Conservation (phyloP, 257 asterid genomes). For the Salvia splendens region DNA sequence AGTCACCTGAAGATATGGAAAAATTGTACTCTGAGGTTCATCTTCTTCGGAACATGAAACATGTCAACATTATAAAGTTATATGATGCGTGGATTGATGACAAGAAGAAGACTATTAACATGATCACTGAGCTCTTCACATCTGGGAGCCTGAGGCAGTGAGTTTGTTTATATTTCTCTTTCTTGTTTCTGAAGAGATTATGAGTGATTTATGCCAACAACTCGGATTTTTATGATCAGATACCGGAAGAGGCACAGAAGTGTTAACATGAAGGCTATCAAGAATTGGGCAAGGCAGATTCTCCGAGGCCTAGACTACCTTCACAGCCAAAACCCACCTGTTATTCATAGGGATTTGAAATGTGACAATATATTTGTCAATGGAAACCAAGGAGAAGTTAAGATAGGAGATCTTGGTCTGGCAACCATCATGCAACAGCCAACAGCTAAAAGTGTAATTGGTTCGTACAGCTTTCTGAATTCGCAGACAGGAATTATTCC, state of each 20-base stretch:
- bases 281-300: constrained; percentile 78
- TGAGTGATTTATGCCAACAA: constrained; percentile 10
- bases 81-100: constrained; percentile 76
- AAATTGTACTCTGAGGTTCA: constrained; percentile 78
- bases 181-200: constrained; percentile 8
- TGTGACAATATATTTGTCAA: constrained; percentile 81
- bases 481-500: not conserved
- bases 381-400: constrained; percentile 81
- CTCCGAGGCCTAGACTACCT: constrained; percentile 73
- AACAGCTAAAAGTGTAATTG: constrained; percentile 75
- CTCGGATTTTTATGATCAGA: constrained; percentile 36
- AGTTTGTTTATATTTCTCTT: constrained; percentile 34
- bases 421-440: constrained; percentile 80
- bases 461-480: constrained; percentile 35
- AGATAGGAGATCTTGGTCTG: constrained; percentile 85
- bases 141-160: constrained; percentile 89
- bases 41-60: constrained; percentile 67
- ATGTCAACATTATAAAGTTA: constrained; percentile 52
- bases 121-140: constrained; percentile 89
- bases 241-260: constrained; percentile 62
- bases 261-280: constrained; percentile 77
- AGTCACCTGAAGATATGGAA: constrained; percentile 67
- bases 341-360: constrained; percentile 80
- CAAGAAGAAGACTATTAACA: constrained; percentile 72
- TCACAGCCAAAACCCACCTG: constrained; percentile 76